Base-by-base conservation (phyloP, 1,139 yeast species). In the Sugiyamaella xylanicola region DNA sequence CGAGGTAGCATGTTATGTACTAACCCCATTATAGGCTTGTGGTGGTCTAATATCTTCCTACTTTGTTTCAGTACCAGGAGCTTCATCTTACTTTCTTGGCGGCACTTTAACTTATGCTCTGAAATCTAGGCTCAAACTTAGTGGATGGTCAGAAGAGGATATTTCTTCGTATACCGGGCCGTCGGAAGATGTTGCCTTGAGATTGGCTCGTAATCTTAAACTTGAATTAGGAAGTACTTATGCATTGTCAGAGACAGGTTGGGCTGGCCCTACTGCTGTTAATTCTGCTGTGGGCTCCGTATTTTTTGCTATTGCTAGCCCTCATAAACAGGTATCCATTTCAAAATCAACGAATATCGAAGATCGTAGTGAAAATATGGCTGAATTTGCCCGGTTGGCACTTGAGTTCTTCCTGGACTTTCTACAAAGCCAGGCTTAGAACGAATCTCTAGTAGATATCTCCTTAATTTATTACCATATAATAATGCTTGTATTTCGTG, bases 41-140 rank as follows among this genome's bases (percentile, higher is more conserved):
- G 96, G 96, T 8, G 96, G 96, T 0, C 77, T 89, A 27, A 74
- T 89, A 8, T 85, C 95, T 4, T 88, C 96, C 0, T 88, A 87
- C 65, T 69, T 89, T 40, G 90, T 89, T 7, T 80, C 93, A 0
- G 83, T 87, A 2, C 92, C 95, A 0, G 96, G 96, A 2, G 96
- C 96, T 0, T 86, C 93, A 11, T 75, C 79, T 57, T 89, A 87
- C 72, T 89, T 86, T 65, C 87, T 86, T 60, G 96, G 96, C 17
- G 92, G 96, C 0, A 85, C 92, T 29, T 72, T 89, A 55, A 86
- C 90, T 2, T 89, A 89, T 69, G 85, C 93, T 56, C 74, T 89
- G 61, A 83, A 83, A 63, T 89, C 91, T 40, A 75, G 95, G 52
- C 77, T 89, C 62, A 83, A 84, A 64, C 77, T 87, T 21, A 80